Evolutionary conservation across 2,329 filamentous ascomycete genomes (phyloP), one percentile per base, ranked within the genome.

Genomic region (Colletotrichum caudatum): DNA sequence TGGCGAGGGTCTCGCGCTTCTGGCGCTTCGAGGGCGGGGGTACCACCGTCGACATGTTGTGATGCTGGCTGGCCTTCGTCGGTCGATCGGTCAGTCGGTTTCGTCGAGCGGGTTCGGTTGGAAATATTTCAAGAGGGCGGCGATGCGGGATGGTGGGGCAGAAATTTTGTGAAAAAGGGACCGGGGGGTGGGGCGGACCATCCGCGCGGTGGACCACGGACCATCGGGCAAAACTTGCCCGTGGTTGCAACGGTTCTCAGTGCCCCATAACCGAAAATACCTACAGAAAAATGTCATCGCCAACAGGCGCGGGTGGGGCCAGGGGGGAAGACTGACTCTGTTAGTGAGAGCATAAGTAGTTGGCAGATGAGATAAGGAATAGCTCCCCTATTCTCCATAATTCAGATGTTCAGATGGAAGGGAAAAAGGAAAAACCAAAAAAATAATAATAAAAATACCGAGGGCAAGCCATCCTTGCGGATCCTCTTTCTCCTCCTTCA

Each of bases 21-120:
- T 97, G 94, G 73, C 94, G 90, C 82, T 98, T 98, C 64, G 92
- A 95, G 5, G 94, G 93, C 58, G 93, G 94, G n/a, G 94, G 94
- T 7, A 92, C 81, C 59, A 95, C 83, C 6, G 94, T 97, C 76
- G 94, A 90, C 94, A 97, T 97, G 60, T 37, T 26, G 37, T 54
- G 37, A 26, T 50, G 68, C 58, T 65, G 60, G 56, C 23, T n/a
- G 60, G 56, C 23, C 18, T 57, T 26, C 9, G 56, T 65, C 37
- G 23, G 57, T 46, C 23, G 56, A 5, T 26, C 14, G 5, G 35
- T 39, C 29, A 29, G 53, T 69, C 33, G 35, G 56, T 37, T 37
- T 44, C 41, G 16, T 57, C 39, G 18, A 57, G 35, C 39, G 29
- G 37, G 39, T 60, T 59, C 18, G 3, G 62, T 56, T 69, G 63